A percentile compares a stretch with the other conserved stretches of the same genome.
These are phyloP conservation scores for Herpotrichia juniperi DNA, from an alignment of 2,329 filamentous ascomycete genomes.

Conservation along the genomic window DNA sequence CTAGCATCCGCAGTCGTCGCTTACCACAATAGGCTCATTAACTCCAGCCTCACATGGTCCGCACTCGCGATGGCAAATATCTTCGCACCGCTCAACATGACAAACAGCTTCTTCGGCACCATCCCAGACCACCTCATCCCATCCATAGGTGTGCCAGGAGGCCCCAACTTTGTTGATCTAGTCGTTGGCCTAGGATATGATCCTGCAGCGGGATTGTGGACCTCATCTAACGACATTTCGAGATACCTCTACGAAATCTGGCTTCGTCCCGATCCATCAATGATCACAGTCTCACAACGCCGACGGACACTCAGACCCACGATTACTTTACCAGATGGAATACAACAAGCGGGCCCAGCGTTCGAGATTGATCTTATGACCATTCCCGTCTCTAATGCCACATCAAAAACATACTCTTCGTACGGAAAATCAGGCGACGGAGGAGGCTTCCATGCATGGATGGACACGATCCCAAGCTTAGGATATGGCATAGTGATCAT, in stretches of 20 bases:
- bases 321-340: slow-evolving; percentile 28
- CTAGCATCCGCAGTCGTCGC: slow-evolving; percentile 30
- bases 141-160: slow-evolving; percentile 29
- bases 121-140: slow-evolving; percentile 24
- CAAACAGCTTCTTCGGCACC: slow-evolving; percentile 30
- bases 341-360: slow-evolving; percentile 33
- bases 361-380: slow-evolving; percentile 35
- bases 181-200: slow-evolving; percentile 36
- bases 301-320: slow-evolving; percentile 30
- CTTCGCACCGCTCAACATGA: slow-evolving; percentile 31
- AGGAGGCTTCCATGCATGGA: slow-evolving; percentile 39
- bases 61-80: slow-evolving; percentile 25
- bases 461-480: slow-evolving; percentile 36
- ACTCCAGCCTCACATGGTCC: slow-evolving; percentile 26
- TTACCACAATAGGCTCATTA: slow-evolving; percentile 29
- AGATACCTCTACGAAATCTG: slow-evolving; percentile 32
- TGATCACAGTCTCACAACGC: slow-evolving; percentile 33
- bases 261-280: slow-evolving; percentile 23
- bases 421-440: slow-evolving; percentile 42
- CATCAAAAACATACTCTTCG: slow-evolving; percentile 27
- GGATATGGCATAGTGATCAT: slow-evolving; percentile 37
- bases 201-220: slow-evolving; percentile 40
- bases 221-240: slow-evolving; percentile 35
- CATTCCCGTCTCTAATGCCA: slow-evolving; percentile 16
- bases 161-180: slow-evolving; percentile 33